A percentile compares a stretch with the other conserved stretches of the same genome.
These are phyloP conservation scores for Aspergillus terreus DNA, from an alignment of 2,329 filamentous ascomycete species.

Conservation along the genomic window DNA sequence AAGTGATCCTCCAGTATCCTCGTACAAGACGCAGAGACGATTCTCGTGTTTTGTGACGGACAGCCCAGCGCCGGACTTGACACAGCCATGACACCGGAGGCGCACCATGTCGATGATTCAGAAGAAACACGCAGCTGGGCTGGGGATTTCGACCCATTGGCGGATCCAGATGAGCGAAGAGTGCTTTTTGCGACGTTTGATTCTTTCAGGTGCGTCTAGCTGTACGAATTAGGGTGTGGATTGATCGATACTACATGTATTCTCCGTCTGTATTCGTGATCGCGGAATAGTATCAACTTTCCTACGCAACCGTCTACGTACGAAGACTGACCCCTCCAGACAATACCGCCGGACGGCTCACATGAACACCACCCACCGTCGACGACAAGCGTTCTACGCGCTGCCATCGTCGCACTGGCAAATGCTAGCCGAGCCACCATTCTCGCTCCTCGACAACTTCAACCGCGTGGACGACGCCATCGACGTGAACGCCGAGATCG, in stretches of 20 bases:
- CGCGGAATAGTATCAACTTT: not conserved
- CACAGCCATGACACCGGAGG: constrained; percentile 9
- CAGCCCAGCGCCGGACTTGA: not conserved
- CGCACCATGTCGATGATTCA: constrained; percentile 11
- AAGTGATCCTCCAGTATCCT: not conserved
- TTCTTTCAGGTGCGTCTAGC: constrained; percentile 72
- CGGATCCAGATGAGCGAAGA: constrained; percentile 74
- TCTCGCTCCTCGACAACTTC: constrained; percentile 76
- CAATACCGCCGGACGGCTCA: constrained; percentile 84
- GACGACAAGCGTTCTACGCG: constrained; percentile 89
- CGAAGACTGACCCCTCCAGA: constrained; percentile 43
- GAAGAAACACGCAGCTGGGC: constrained; percentile 46
- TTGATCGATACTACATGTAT: constrained; percentile 33
- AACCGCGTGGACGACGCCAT: constrained; percentile 81
- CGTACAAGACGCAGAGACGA: too few relatives aligned
- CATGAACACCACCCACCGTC: constrained; percentile 84
- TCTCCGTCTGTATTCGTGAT: not conserved
- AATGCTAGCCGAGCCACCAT: constrained; percentile 74
- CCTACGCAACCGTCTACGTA: too few relatives aligned
- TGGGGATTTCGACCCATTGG: constrained; percentile 61
- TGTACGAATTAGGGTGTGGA: not conserved
- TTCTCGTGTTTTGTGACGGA: not conserved
- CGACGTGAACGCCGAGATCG: constrained; percentile 79
- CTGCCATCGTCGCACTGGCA: constrained; percentile 80
- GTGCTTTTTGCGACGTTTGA: constrained; percentile 81